These are phyloP conservation scores for Pontederia paniculata DNA, from an alignment of 176 grass and related monocot species.

Conservation along the genomic window DNA sequence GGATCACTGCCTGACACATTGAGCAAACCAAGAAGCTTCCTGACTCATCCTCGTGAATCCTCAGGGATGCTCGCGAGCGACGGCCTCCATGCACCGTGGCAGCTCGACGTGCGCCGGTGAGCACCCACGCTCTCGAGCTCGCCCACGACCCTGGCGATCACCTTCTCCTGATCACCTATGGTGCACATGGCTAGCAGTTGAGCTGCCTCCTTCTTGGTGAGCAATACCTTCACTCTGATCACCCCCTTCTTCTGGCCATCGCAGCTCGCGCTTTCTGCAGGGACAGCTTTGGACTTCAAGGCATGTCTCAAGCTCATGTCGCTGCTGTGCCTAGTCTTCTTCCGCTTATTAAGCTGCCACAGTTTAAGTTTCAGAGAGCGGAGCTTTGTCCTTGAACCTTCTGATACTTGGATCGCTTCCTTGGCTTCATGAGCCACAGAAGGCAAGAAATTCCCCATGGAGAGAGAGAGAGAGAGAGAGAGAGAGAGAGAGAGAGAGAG, in stretches of 20 bases:
- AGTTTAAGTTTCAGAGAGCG: not conserved
- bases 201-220: conserved; percentile 18
- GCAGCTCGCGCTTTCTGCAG: not conserved
- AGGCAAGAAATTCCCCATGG: conserved; percentile 5
- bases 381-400: not conserved
- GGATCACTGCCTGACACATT: too few species aligned
- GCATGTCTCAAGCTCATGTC: too few species aligned
- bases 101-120: not conserved
- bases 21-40: too few species aligned
- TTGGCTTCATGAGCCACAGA: not conserved
- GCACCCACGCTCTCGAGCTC: not conserved
- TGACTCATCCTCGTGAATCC: not conserved
- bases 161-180: not conserved
- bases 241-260: conserved; percentile 7
- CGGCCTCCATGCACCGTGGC: not conserved
- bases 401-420: not conserved
- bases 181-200: not conserved
- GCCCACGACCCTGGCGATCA: not conserved
- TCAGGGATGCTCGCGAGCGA: conserved; percentile 7
- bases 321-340: not conserved
- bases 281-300: too few species aligned
- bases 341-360: not conserved
- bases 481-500: not conserved
- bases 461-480: not conserved
- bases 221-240: conserved; percentile 13